Evolutionary conservation across 805 yeast genomes (phyloP).

Genomic region (Teunomyces funiuensis): DNA sequence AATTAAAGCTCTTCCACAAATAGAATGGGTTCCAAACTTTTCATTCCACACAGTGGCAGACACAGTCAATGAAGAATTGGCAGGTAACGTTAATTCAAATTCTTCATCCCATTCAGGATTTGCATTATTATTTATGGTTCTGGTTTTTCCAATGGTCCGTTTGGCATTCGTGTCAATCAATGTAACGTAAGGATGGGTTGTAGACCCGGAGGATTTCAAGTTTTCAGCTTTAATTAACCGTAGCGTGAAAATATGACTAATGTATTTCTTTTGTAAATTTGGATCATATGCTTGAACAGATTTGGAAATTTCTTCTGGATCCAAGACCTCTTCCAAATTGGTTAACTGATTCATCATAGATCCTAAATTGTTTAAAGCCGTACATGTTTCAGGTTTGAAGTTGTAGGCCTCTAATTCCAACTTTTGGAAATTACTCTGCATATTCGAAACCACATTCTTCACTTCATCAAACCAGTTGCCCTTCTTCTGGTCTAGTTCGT

Average conservation of each 20-base stretch:
- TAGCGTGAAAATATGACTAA: conserved; percentile 61
- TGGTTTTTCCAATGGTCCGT: conserved; percentile 65
- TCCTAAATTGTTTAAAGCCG: conserved; percentile 70
- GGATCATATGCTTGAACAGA: conserved; percentile 38
- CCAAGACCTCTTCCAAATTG: conserved; percentile 53
- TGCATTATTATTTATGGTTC: conserved; percentile 56
- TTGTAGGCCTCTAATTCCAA: conserved; percentile 44
- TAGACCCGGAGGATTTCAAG: conserved; percentile 38
- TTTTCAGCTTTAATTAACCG: conserved; percentile 64
- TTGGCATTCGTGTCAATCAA: conserved; percentile 56
- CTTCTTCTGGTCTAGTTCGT: conserved; percentile 9
- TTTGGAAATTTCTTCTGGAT: conserved; percentile 56
- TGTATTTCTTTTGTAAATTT: conserved; percentile 26
- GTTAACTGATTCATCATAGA: conserved; percentile 49
- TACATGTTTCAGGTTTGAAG: conserved; percentile 63
- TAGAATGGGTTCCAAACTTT: conserved; percentile 51
- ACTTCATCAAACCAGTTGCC: conserved; percentile 52
- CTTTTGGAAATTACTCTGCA: conserved; percentile 34
- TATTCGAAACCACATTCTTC: conserved; percentile 47
- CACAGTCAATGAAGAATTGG: conserved; percentile 45
- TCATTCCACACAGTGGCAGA: conserved; percentile 74
- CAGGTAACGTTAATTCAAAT: conserved; percentile 54
- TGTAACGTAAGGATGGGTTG: conserved; percentile 59
- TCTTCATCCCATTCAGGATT: conserved; percentile 89
- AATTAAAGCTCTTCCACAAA: conserved; percentile 64